A percentile compares a stretch with the other conserved stretches of the same genome.
Evolutionary conservation across 768 basidiomycete genomes (phyloP).

Genomic region (Lactarius akahatsu): DNA sequence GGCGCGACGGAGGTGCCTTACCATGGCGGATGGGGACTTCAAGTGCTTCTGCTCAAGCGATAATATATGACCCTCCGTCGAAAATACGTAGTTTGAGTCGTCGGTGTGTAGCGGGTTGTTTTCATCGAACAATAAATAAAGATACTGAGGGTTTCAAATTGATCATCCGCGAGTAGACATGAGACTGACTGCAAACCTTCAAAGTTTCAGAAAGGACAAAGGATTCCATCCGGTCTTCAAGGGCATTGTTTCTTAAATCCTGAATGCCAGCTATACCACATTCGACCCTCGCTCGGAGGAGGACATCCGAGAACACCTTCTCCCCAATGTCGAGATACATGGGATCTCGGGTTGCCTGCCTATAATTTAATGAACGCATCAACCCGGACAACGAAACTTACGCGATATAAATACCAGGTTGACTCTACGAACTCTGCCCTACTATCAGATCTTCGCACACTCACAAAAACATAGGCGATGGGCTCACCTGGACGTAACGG

Average conservation of each 20-base stretch:
- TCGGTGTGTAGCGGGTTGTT: constrained; percentile 69
- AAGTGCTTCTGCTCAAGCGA: constrained; percentile 57
- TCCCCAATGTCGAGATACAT: constrained; percentile 93
- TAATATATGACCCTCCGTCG: constrained; percentile 93
- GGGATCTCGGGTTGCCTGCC: constrained; percentile 86
- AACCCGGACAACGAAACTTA: constrained; percentile 37
- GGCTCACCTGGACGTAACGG: constrained; percentile 66
- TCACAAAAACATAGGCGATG: not conserved
- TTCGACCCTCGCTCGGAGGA: constrained; percentile 68
- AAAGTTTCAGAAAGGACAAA: constrained; percentile 93
- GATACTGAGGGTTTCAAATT: constrained; percentile 55
- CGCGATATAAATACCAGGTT: constrained; percentile 93
- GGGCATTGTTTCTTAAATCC: constrained; percentile 73
- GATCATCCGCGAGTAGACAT: not conserved
- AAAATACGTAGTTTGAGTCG: constrained; percentile 87
- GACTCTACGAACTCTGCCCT: constrained; percentile 86
- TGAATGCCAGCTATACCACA: constrained; percentile 85
- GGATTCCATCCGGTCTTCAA: constrained; percentile 95
- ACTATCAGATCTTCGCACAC: constrained; percentile 1
- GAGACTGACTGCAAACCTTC: constrained; percentile 52
- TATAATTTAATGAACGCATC: constrained; percentile 20
- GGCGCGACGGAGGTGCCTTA: constrained; percentile 58
- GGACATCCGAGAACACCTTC: constrained; percentile 74
- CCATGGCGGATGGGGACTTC: constrained; percentile 54
- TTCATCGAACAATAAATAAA: constrained; percentile 91